These are phyloP conservation scores for Coemansia sp. DNA, from an alignment of 192 early-diverging fungal genomes.

Conservation along the genomic window DNA sequence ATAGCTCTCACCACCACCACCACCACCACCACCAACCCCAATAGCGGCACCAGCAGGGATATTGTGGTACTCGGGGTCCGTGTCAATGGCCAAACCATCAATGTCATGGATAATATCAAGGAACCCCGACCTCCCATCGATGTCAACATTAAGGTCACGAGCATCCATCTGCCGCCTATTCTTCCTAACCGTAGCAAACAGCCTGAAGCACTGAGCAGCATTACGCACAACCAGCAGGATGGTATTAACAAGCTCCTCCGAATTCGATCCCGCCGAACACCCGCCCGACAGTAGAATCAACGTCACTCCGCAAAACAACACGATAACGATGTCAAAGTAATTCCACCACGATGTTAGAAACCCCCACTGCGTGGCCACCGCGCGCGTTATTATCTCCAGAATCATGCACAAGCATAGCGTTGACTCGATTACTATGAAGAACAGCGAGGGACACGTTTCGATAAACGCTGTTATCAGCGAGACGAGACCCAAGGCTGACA, in stretches of 20 bases:
- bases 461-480: constrained; percentile 52
- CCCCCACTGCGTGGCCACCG: constrained; percentile 60
- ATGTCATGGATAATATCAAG: constrained; percentile 47
- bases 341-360: constrained; percentile 68
- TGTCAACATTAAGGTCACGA: constrained; percentile 27
- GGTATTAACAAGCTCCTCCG: constrained; percentile 73
- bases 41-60: constrained; percentile 9
- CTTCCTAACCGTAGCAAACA: constrained; percentile 68
- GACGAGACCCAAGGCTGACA: constrained; percentile 54
- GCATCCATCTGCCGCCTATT: constrained; percentile 42
- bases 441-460: constrained; percentile 58
- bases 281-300: constrained; percentile 66
- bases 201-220: constrained; percentile 65
- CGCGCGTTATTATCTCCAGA: constrained; percentile 65
- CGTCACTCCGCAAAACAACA: constrained; percentile 67
- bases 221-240: constrained; percentile 74
- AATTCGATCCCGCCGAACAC: constrained; percentile 63
- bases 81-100: constrained; percentile 27
- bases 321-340: constrained; percentile 69
- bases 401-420: constrained; percentile 77
- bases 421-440: constrained; percentile 71
- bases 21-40: not conserved
- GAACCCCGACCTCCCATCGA: constrained; percentile 29
- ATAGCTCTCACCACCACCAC: not conserved
- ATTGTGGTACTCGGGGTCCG: constrained; percentile 23